phyloP scores from a whole-genome alignment of 78 protist species.

The Monosiga brevicollis region DNA sequence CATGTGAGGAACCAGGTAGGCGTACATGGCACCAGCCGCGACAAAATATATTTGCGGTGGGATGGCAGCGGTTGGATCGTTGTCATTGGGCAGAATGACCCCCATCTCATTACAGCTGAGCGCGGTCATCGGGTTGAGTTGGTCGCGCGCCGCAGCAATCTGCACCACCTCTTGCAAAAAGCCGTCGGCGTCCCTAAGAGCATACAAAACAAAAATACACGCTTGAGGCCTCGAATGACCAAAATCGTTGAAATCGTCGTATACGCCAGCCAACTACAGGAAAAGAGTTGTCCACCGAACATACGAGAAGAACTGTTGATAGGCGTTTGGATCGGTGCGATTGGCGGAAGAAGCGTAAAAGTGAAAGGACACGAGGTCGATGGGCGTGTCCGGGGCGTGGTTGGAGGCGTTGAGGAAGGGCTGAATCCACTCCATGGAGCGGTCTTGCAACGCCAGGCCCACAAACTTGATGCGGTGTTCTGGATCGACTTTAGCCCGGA shows the following conservation, averaged over 20 bases:
- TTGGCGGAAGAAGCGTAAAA: constrained; percentile 4
- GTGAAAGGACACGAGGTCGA: constrained; percentile 16
- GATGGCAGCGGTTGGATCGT: constrained; percentile 4
- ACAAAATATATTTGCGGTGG: not conserved
- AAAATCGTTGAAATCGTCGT: too few species aligned
- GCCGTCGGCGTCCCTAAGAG: not conserved
- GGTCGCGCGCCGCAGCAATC: not conserved
- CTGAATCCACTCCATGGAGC: not conserved
- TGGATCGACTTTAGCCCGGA: not conserved
- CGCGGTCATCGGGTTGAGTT: not conserved
- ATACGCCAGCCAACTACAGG: too few species aligned
- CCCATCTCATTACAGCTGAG: not conserved
- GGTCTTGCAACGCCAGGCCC: not conserved
- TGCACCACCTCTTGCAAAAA: not conserved
- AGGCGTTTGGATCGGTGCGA: constrained; percentile 1
- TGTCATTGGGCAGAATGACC: constrained; percentile 14
- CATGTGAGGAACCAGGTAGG: not conserved
- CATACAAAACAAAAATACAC: too few species aligned
- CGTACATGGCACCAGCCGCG: constrained; percentile 19
- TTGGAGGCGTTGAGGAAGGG: constrained; percentile 4
- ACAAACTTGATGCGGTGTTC: not conserved
- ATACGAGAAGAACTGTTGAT: not conserved
- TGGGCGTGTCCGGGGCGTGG: constrained; percentile 9
- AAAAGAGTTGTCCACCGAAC: too few species aligned
- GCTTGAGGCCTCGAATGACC: too few species aligned